A percentile compares a stretch with the other conserved stretches of the same genome.
Evolutionary conservation across 208 protist species (phyloP).

Genomic region (Acanthamoeba lenticulata): DNA sequence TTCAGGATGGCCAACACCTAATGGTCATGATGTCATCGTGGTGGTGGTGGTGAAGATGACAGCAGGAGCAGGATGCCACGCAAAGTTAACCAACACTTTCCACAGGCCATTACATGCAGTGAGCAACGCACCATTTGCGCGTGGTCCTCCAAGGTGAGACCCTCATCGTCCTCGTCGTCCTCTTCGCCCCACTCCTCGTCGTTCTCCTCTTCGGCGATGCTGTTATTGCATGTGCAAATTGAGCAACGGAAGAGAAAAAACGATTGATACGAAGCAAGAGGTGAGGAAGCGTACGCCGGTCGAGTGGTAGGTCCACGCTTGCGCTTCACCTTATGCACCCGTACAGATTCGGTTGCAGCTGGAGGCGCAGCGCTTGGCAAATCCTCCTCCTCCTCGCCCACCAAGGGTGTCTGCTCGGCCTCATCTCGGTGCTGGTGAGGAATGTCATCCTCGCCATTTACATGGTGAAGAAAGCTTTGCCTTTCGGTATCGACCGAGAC

Average conservation of each 20-base stretch:
- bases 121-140: conserved; percentile 25
- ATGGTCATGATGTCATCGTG: background rate
- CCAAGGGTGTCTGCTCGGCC: too few species aligned
- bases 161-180: conserved; percentile 15
- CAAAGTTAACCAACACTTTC: too few species aligned
- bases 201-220: background rate
- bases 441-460: background rate
- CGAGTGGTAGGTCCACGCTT: background rate
- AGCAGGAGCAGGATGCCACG: background rate
- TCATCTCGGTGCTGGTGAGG: background rate
- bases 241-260: background rate
- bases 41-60: background rate
- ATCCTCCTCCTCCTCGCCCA: background rate
- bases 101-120: background rate
- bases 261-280: background rate
- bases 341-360: background rate
- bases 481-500: background rate
- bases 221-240: background rate
- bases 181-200: conserved; percentile 59
- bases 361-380: background rate
- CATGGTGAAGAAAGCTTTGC: conserved; percentile 8
- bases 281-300: background rate
- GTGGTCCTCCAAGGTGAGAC: conserved; percentile 2
- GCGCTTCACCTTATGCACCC: too few species aligned
- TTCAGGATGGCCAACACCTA: conserved; percentile 63